These are phyloP conservation scores for Verbena officinalis DNA, from an alignment of 257 asterid genomes.

Conservation along the genomic window DNA sequence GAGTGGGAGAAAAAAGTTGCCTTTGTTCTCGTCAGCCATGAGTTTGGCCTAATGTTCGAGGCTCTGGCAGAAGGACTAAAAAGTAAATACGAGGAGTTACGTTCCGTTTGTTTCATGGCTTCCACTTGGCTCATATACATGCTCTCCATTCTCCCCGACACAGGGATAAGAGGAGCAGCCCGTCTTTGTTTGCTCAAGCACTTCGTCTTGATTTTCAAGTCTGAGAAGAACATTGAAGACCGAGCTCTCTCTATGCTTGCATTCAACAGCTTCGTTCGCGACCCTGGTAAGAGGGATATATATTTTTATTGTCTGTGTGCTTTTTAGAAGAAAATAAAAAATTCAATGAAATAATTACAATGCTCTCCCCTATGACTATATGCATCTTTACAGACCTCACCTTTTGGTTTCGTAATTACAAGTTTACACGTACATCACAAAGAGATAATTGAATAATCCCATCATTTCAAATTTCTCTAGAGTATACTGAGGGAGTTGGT, in stretches of 20 bases:
- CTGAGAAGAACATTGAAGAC: slow-evolving; percentile 56
- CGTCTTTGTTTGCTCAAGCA: slow-evolving; percentile 69
- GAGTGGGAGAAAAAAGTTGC: slow-evolving; percentile 83
- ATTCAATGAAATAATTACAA: too few relatives aligned
- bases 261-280: slow-evolving; percentile 65
- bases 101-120: slow-evolving; percentile 67
- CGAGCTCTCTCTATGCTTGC: slow-evolving; percentile 80
- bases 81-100: slow-evolving; percentile 53
- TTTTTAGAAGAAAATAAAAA: too few relatives aligned
- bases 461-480: too few relatives aligned
- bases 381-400: too few relatives aligned
- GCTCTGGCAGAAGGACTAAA: slow-evolving; percentile 75
- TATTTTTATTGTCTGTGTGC: not conserved
- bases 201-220: slow-evolving; percentile 67
- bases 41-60: slow-evolving; percentile 77
- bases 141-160: slow-evolving; percentile 77
- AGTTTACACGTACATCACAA: too few relatives aligned
- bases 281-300: slow-evolving; percentile 56
- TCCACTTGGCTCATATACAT: slow-evolving; percentile 81
- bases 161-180: slow-evolving; percentile 81
- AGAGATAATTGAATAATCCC: too few relatives aligned
- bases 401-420: too few relatives aligned
- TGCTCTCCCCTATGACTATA: too few relatives aligned
- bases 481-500: too few relatives aligned
- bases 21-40: slow-evolving; percentile 73